phyloP scores from a whole-genome alignment of 1,139 yeast species.

The Magnusiomyces suaveolens region DNA sequence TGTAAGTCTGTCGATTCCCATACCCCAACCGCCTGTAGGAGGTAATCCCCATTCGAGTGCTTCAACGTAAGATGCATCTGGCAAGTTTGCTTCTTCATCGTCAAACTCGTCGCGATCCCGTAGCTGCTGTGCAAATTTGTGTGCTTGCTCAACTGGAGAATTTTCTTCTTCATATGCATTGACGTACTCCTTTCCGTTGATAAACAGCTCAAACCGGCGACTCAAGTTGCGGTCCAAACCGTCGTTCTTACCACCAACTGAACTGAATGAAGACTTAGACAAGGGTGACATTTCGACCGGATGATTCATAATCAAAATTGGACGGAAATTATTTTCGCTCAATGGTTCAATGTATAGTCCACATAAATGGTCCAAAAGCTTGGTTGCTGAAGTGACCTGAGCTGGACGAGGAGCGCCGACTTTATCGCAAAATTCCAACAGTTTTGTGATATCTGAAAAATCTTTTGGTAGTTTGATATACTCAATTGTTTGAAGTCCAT shows the following conservation, averaged over 20 bases:
- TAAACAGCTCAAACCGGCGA: conserved; percentile 73
- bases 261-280: conserved; percentile 49
- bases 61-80: conserved; percentile 63
- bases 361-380: conserved; percentile 58
- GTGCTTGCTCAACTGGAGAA: conserved; percentile 58
- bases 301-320: conserved; percentile 71
- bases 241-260: neutral
- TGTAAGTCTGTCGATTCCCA: conserved; percentile 81
- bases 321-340: conserved; percentile 35
- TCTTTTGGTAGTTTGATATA: conserved; percentile 32
- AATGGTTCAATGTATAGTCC: conserved; percentile 57
- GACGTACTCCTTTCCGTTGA: conserved; percentile 69
- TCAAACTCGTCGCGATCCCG: conserved; percentile 36
- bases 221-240: conserved; percentile 24
- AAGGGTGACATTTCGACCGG: conserved; percentile 83
- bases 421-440: conserved; percentile 28
- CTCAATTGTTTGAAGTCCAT: neutral
- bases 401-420: conserved; percentile 52
- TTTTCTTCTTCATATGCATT: conserved; percentile 98
- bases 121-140: conserved; percentile 53
- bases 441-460: conserved; percentile 25
- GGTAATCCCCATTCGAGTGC: conserved; percentile 91
- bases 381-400: conserved; percentile 36
- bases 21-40: conserved; percentile 97
- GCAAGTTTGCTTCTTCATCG: conserved; percentile 57